A percentile compares a stretch with the other conserved stretches of the same genome.
Evolutionary conservation across 768 basidiomycete genomes (phyloP).

Genomic region (Boletus huronensis): DNA sequence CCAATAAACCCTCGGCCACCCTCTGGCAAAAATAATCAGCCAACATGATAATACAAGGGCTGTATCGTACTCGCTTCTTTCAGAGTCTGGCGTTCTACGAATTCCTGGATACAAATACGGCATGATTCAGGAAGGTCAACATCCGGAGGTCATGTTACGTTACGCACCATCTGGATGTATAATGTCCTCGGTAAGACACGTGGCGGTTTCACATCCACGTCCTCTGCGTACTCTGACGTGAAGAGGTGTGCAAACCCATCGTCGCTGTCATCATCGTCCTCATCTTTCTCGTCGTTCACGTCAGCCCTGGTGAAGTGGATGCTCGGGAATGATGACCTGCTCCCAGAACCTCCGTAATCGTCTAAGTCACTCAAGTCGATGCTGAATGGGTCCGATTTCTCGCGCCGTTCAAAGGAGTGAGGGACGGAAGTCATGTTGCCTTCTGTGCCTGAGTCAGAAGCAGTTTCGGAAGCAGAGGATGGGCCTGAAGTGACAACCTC

Average conservation of each 20-base stretch:
- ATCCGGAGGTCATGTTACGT: not conserved
- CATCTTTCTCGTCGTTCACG: slow-evolving; percentile 38
- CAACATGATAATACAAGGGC: not conserved
- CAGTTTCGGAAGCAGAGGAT: slow-evolving; percentile 46
- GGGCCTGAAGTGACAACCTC: slow-evolving; percentile 47
- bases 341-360: slow-evolving; percentile 50
- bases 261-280: slow-evolving; percentile 43
- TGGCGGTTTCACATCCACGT: slow-evolving; percentile 29
- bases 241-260: slow-evolving; percentile 39
- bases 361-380: slow-evolving; percentile 63
- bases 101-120: slow-evolving; percentile 51
- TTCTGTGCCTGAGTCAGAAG: slow-evolving; percentile 36
- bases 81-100: slow-evolving; percentile 87
- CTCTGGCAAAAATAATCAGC: slow-evolving; percentile 38
- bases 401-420: slow-evolving; percentile 36
- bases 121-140: not conserved
- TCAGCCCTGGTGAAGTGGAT: slow-evolving; percentile 69
- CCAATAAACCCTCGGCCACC: slow-evolving; percentile 74
- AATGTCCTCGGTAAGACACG: slow-evolving; percentile 50
- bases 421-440: slow-evolving; percentile 59
- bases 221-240: slow-evolving; percentile 32
- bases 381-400: slow-evolving; percentile 56
- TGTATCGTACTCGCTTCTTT: slow-evolving; percentile 53
- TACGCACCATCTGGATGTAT: slow-evolving; percentile 91
- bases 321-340: slow-evolving; percentile 69